Percentiles rank a stretch among this genome's conserved stretches.
These are phyloP conservation scores for Fusarium virguliforme DNA, from an alignment of 2,329 filamentous ascomycete species.

Conservation along the genomic window DNA sequence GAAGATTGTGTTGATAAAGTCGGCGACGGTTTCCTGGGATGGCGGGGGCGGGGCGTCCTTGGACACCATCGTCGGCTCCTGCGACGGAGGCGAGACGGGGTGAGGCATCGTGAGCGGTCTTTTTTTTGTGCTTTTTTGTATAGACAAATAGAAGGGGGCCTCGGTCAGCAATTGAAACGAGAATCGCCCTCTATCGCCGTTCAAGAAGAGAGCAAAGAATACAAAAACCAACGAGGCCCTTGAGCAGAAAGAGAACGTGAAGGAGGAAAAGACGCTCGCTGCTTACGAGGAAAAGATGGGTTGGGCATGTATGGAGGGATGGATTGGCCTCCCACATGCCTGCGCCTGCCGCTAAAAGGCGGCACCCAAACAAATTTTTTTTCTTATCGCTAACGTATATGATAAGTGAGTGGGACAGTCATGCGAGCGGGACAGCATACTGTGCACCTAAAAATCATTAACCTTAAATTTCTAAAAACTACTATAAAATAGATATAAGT, in stretches of 20 bases:
- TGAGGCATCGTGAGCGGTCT: conserved; percentile 62
- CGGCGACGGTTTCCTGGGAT: conserved; percentile 76
- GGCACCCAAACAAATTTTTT: conserved; percentile 30
- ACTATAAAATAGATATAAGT: too few relatives aligned
- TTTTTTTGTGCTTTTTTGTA: conserved; percentile 17
- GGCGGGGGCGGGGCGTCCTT: conserved; percentile 70
- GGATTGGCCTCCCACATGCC: conserved; percentile 13
- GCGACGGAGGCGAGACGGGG: conserved; percentile 63
- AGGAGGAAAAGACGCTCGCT: conserved; percentile 36
- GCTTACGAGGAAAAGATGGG: conserved; percentile 44
- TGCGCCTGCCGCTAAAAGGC: conserved; percentile 7
- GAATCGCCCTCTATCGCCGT: conserved; percentile 16
- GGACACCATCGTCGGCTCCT: conserved; percentile 60
- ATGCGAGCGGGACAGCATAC: too few relatives aligned
- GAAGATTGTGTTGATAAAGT: conserved; percentile 78
- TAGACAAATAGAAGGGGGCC: conserved; percentile 33
- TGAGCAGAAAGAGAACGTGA: conserved; percentile 43
- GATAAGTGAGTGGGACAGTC: too few relatives aligned
- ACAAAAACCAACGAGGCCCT: conserved; percentile 51
- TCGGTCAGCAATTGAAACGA: conserved; percentile 36
- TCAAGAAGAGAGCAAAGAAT: conserved; percentile 24
- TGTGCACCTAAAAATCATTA: too few relatives aligned
- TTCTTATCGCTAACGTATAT: conserved; percentile 41
- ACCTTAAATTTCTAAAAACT: too few relatives aligned
- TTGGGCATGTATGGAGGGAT: conserved; percentile 26